Base-by-base conservation (phyloP, 345 rosid species). In the Eucalyptus pumila region DNA sequence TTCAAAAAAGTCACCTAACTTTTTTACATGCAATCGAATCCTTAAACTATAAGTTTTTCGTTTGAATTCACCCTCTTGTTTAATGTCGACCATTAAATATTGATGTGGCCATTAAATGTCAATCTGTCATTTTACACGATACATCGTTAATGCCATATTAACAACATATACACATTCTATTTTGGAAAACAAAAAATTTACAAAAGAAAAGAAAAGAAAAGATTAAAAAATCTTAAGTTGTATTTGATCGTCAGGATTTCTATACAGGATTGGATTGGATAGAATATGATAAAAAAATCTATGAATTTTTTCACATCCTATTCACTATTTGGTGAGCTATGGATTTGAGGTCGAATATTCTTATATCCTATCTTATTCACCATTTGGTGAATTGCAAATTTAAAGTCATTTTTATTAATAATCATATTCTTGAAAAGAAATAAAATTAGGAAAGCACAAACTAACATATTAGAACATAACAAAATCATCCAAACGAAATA, bases 331-430 rank as follows among this genome's bases (percentile, higher is more conserved):
- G 1, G 62, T 56, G 62, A 24, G 26, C 1, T 56, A 24, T 1
- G 5, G 2, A 54, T 54, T 8, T 54, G 0, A 54, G 21, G 2
- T 54, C 4, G 24, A 2, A 52, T 8, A 17, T 49, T 49, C 15
- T 49, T 17, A 49, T 49, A 49, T 49, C 16, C 3, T 49, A 49
- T 15, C 52, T 6, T 50, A 50, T 50, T 50, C 1, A 50, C 19
- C 0, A 3, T 50, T 50, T 50, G 3, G 7, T 50, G 7, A 50
- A 50, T 0, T 50, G 2, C 10, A 2, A 0, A 52, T 52, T 7
- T 52, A 52, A 52, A 52, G 24, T 19, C 0, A 1, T 52, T 52
- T 52, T 52, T 4, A 21, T 52, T 52, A 52, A 52, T 21, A 1
- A 52, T 52, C 3, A 8, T 21, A 52, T 52, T 52, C 26, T 52